Evolutionary conservation across 2,329 filamentous ascomycete species (phyloP), one percentile per base, ranked within the genome.

Genomic region (Clonostachys byssicola): DNA sequence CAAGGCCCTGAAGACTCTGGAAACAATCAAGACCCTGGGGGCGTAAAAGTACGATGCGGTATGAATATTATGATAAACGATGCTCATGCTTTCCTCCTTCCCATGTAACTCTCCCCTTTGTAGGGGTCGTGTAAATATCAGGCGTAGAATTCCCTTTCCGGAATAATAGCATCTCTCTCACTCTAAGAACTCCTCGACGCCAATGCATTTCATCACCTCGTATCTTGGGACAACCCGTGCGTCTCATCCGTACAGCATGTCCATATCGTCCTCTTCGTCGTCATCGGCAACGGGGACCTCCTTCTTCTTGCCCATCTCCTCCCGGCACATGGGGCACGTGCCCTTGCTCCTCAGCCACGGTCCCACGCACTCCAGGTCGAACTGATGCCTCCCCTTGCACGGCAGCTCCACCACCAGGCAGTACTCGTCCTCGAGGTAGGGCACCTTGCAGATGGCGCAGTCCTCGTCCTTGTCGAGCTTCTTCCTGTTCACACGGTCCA

Each of bases 361-460:
- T 5, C 74, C 78, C 3, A 86, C 80, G 56, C 83, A 86, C 65
- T 86, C 83, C n/a, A 86, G 63, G 56, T 86, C 83, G 58, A 83
- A 86, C 44, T 65, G 66, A 61, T 86, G 83, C 39, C 62, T 67
- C 34, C 69, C 71, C 55, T 81, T 70, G 59, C 83, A 86, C 39
- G 81, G 81, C 57, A 86, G 69, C 68, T 82, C 74, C 30, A 86
- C 83, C 12, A 86, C 81, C 3, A 86, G 68, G 47, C 75, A 78
- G 59, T 80, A 84, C 55, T 70, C 66, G 56, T 86, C 83, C 55
- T 85, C 80, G 42, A 83, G 67, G 57, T 80, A 84, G 33, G 63
- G 65, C 55, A 85, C 77, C 49, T 78, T 80, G 64, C 82, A 86
- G 60, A 86, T 85, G 40, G 81, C 77, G 53, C 82, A 86, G 48